Evolutionary conservation across 257 asterid genomes (phyloP), one percentile per base, ranked within the genome.

Genomic region (Nemophila menziesii): DNA sequence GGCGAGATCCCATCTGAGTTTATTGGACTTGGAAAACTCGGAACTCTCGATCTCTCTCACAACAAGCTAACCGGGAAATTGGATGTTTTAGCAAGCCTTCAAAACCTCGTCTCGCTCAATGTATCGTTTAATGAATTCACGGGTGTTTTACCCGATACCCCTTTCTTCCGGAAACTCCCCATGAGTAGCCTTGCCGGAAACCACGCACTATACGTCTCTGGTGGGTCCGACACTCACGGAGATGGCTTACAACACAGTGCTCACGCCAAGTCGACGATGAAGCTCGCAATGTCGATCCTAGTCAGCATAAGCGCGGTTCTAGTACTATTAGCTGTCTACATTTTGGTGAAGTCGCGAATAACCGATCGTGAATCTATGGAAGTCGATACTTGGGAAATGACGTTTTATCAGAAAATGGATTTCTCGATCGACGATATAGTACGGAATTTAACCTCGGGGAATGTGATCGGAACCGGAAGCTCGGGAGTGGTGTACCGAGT

Each of bases 391-490:
- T 89, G 98, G 98, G 96, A 84, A 66, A 65, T 72, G 72, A 80
- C 76, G 12, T 69, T 89, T 37, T 89, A 85, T 70, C 98, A 89
- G 56, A 89, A 85, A 49, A 59, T 75, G 73, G 94, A 84, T 3
- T 61, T 89, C 57, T 69, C 85, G 0, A 49, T 85, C 4, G 93
- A 89, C 12, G 94, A 89, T 53, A 64, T 89, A 15, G 77, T 85
- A 7, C 66, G 66, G 27, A 66, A 67, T 48, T 79, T 85, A 40
- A 81, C 87, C 4, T 84, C 96, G 1, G 70, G 85, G 8, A 89
- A 89, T 37, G 98, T 89, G 36, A 72, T 89, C 17, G 98, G 98
- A 17, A 89, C 96, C 0, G 98, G 98, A 21, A 85, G 98, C 80
- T 89, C 98, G 0, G 98, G 96, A 9, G 98, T 89, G 6, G 98